These are phyloP conservation scores for Colletotrichum sidae DNA, from an alignment of 2,329 filamentous ascomycete genomes.

Conservation along the genomic window DNA sequence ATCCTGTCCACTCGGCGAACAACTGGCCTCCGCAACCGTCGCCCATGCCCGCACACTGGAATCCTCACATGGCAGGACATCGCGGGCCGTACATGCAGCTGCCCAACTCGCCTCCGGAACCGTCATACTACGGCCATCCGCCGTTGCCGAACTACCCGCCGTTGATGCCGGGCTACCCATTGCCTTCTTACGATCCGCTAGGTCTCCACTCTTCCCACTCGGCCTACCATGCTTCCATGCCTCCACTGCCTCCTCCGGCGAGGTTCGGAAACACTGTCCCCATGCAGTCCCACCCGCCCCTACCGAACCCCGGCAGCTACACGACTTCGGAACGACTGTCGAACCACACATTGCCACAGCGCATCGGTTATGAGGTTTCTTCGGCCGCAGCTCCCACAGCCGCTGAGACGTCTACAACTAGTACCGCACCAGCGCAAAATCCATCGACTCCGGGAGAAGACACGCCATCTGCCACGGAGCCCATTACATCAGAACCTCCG, in stretches of 20 bases:
- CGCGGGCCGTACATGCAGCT: constrained; percentile 21
- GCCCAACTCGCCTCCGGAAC: constrained; percentile 18
- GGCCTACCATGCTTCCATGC: constrained; percentile 12
- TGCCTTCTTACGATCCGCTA: constrained; percentile 9
- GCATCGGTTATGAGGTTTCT: no score
- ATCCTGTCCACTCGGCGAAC: constrained; percentile 43
- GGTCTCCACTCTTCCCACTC: constrained; percentile 9
- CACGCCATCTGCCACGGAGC: no score
- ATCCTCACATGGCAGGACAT: constrained; percentile 7
- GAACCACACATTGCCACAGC: no score
- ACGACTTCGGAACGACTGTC: constrained; percentile 2
- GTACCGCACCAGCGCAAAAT: background rate
- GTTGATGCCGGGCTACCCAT: constrained; percentile 11
- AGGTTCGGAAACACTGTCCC: constrained; percentile 9
- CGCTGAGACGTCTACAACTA: background rate
- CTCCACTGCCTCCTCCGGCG: constrained; percentile 22
- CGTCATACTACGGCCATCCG: constrained; percentile 17
- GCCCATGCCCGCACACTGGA: constrained; percentile 24
- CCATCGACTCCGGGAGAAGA: background rate
- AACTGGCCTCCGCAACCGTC: constrained; percentile 40
- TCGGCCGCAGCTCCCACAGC: background rate
- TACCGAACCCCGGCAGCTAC: constrained; percentile 14
- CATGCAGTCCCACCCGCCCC: constrained; percentile 1
- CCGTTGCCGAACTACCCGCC: constrained; percentile 10
- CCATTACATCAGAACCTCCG: background rate